Evolutionary conservation across 2,329 filamentous ascomycete species (phyloP).

Genomic region (Diplodia scrobiculata): DNA sequence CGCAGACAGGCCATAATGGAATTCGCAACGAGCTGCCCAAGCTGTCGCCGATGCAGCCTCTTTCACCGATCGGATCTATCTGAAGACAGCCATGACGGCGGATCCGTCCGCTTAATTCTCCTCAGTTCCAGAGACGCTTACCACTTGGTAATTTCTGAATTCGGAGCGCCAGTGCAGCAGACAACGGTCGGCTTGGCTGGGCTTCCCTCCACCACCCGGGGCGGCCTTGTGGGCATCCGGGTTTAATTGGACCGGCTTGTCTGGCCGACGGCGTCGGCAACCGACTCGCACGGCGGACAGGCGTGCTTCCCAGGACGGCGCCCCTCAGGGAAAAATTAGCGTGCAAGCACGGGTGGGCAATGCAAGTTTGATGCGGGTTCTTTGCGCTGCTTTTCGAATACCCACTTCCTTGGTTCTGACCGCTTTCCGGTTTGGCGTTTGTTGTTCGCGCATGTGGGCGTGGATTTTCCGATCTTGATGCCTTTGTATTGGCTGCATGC

Average conservation of each 20-base stretch:
- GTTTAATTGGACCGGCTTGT: conserved; percentile 18
- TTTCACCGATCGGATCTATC: conserved; percentile 53
- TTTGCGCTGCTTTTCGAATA: conserved; percentile 30
- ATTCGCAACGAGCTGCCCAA: conserved; percentile 50
- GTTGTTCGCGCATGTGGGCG: conserved; percentile 20
- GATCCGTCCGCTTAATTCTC: conserved; percentile 4
- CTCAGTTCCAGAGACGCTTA: conserved; percentile 14
- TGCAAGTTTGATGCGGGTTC: conserved; percentile 29
- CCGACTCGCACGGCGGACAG: background rate
- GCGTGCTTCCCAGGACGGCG: background rate
- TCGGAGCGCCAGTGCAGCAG: conserved; percentile 8
- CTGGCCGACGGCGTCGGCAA: background rate
- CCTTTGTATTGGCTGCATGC: conserved; percentile 25
- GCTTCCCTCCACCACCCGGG: conserved; percentile 9
- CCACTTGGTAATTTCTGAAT: conserved; percentile 22
- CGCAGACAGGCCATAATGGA: conserved; percentile 42
- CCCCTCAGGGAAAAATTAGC: background rate
- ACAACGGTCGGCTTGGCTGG: background rate
- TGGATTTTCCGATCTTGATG: conserved; percentile 21
- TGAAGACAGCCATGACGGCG: conserved; percentile 3
- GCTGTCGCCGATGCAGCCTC: conserved; percentile 66
- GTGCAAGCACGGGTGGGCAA: conserved; percentile 19
- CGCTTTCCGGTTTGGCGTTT: conserved; percentile 29
- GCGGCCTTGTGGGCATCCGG: background rate
- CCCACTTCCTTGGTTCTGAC: conserved; percentile 29